phyloP scores from a whole-genome alignment of 768 basidiomycete genomes.

The Macrolepiota dolichaula region DNA sequence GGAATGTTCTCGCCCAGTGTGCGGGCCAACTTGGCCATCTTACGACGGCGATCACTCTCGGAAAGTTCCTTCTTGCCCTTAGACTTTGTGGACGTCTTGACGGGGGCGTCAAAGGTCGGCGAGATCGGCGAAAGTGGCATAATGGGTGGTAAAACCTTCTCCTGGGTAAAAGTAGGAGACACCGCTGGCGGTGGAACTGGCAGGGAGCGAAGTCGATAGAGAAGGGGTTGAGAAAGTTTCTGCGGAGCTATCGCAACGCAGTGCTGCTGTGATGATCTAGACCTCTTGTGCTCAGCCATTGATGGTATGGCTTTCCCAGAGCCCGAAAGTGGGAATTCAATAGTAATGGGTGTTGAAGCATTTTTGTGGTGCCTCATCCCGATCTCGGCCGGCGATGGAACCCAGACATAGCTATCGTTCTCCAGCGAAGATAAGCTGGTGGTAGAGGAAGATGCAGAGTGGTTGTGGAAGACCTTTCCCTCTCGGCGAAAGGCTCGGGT shows the following conservation, averaged over 20 bases:
- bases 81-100: neutral
- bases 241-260: conserved; percentile 10
- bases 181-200: conserved; percentile 4
- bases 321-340: conserved; percentile 18
- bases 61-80: conserved; percentile 11
- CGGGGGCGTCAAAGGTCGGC: neutral
- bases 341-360: conserved; percentile 15
- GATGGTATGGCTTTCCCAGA: neutral
- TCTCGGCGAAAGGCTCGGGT: conserved; percentile 12
- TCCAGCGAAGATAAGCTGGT: conserved; percentile 15
- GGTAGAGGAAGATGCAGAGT: conserved; percentile 9
- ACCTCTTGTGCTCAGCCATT: neutral
- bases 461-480: conserved; percentile 11
- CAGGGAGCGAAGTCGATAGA: conserved; percentile 21
- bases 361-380: neutral
- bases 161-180: neutral
- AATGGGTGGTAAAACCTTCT: neutral
- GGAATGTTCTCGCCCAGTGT: conserved; percentile 61
- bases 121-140: conserved; percentile 6
- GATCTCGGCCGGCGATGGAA: conserved; percentile 10
- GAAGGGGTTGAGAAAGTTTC: conserved; percentile 24
- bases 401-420: conserved; percentile 12
- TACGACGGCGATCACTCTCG: conserved; percentile 33
- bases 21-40: conserved; percentile 55
- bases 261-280: neutral